phyloP scores from a whole-genome alignment of 495 filamentous ascomycete species.

The Entonaema liquescens region DNA sequence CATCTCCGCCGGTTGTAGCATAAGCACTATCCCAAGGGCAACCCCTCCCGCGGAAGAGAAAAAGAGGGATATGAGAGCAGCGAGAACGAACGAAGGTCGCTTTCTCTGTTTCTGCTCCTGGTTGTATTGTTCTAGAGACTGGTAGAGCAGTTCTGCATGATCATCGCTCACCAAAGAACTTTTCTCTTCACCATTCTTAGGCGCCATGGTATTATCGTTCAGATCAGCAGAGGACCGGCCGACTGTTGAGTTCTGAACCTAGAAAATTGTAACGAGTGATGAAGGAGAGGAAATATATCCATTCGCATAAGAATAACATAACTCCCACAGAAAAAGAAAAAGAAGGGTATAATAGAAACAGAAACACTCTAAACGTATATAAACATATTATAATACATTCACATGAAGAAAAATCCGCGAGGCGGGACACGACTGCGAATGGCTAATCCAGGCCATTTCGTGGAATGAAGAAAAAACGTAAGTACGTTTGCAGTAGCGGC shows the following conservation, averaged over 20 bases:
- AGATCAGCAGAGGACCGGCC: constrained; percentile 30
- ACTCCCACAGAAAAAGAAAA: neutral
- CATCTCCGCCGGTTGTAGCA: constrained; percentile 31
- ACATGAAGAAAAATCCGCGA: constrained; percentile 30
- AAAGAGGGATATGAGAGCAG: constrained; percentile 38
- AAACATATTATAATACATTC: constrained; percentile 19
- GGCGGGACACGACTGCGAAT: constrained; percentile 35
- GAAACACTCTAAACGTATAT: constrained; percentile 25
- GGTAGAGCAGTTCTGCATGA: constrained; percentile 38
- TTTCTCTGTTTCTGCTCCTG: constrained; percentile 25
- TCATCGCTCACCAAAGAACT: constrained; percentile 9
- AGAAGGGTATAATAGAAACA: constrained; percentile 8
- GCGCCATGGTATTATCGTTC: constrained; percentile 36
- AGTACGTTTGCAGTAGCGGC: constrained; percentile 14
- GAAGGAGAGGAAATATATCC: neutral
- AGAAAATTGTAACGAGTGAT: constrained; percentile 1
- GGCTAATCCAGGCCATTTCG: constrained; percentile 37
- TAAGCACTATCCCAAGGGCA: constrained; percentile 31
- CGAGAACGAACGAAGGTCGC: constrained; percentile 40
- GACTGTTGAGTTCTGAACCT: constrained; percentile 10
- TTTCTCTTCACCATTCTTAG: constrained; percentile 18
- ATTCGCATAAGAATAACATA: constrained; percentile 12
- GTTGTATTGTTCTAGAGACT: constrained; percentile 44
- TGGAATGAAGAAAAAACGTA: constrained; percentile 39
- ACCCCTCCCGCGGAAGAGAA: constrained; percentile 37